phyloP scores from a whole-genome alignment of 257 asterid species.

The Linderniella brevidens region DNA sequence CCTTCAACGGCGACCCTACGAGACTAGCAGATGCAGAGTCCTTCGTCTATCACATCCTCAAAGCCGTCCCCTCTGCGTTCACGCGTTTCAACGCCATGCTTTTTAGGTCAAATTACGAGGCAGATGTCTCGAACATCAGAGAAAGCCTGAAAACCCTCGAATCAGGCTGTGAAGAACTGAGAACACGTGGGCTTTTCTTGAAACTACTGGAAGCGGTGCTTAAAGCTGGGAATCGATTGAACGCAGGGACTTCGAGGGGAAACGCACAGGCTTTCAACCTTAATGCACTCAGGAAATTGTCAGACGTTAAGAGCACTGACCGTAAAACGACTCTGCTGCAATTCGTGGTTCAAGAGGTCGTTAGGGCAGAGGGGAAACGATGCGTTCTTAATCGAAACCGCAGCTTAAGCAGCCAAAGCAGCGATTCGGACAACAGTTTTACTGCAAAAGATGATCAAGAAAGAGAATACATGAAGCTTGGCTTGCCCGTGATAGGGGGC shows the following conservation, averaged over 20 bases:
- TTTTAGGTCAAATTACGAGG: constrained; percentile 36
- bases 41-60: constrained; percentile 72
- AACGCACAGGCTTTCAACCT: constrained; percentile 81
- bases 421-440: constrained; percentile 15
- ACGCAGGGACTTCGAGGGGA: constrained; percentile 80
- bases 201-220: constrained; percentile 82
- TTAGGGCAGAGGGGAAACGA: constrained; percentile 85
- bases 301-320: constrained; percentile 79
- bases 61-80: constrained; percentile 70
- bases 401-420: constrained; percentile 30
- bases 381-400: constrained; percentile 34
- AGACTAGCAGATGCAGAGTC: constrained; percentile 80
- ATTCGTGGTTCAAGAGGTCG: constrained; percentile 82
- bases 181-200: constrained; percentile 63
- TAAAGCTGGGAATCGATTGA: constrained; percentile 77
- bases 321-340: constrained; percentile 77
- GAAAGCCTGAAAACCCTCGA: constrained; percentile 40
- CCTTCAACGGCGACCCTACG: constrained; percentile 59
- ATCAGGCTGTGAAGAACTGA: constrained; percentile 56
- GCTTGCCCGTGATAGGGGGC: constrained; percentile 72
- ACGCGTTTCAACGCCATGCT: constrained; percentile 59
- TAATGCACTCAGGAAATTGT: constrained; percentile 57
- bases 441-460: constrained; percentile 37
- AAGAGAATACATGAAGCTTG: constrained; percentile 67
- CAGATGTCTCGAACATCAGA: constrained; percentile 30